Base-by-base conservation (phyloP, 805 yeast species). In the Pichia sporocuriosa region DNA sequence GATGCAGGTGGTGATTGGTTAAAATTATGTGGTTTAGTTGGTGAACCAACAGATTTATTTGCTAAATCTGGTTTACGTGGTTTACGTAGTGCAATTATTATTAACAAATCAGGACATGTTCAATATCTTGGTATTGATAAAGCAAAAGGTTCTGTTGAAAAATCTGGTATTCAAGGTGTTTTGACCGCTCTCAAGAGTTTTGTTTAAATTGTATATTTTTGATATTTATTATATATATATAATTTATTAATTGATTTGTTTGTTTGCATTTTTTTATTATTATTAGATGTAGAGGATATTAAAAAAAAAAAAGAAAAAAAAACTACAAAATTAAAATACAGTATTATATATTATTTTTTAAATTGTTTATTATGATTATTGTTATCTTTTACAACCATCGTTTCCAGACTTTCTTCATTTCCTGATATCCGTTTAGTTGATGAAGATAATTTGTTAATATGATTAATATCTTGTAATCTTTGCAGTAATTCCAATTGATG, bases 21-120 rank as follows among this genome's bases (percentile, higher is more conserved):
- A 10, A 21, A 24, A 11, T 4, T 22, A 3, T 22, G 37, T 6
- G 51, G 48, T 1, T 32, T 48, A 7, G 47, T 43, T 7, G 45
- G 45, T 20, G 44, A 45, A 12, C 40, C 43, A 13, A 23, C 20
- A 20, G 51, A 48, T 36, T 13, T 26, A 5, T 48, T 34, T 33
- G 35, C 46, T 6, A 43, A 41, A 15, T 29, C 36, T 25, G 51
- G 51, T 9, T 32, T 45, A 21, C 39, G 51, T 35, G 51, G 44
- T 16, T 25, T 40, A 23, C 76, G 96, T 65, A 85, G 78, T 65
- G 87, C 90, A 33, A 66, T 81, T 44, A 68, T 87, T 47, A 78
- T 84, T 40, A 79, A 77, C 39, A 55, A 61, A 6, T n/a, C 24
- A 33, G 63, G 64, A 26, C 44, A 45, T 17, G 51, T 62, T 41